phyloP scores from a whole-genome alignment of 352 stramenopile species.

The Phytophthora pistaciae region DNA sequence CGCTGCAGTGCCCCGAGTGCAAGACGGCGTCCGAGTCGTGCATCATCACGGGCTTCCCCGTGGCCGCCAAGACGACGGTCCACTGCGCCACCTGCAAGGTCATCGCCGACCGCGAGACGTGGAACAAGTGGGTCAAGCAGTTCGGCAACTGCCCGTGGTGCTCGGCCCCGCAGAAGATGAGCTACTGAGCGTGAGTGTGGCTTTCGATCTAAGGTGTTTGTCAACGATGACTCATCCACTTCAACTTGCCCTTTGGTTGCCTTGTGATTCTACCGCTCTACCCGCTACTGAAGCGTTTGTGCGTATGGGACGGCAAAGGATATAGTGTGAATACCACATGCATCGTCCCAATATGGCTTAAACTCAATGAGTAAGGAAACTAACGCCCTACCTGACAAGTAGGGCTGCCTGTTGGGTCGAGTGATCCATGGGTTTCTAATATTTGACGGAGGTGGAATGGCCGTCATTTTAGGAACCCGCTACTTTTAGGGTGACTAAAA shows the following conservation, averaged over 20 bases:
- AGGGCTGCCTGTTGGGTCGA: constrained; percentile 59
- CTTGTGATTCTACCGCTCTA: too few species aligned
- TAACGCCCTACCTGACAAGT: constrained; percentile 91
- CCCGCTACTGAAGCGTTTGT: constrained; percentile 7
- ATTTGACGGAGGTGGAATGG: constrained; percentile 88
- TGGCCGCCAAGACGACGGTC: constrained; percentile 87
- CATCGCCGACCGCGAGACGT: constrained; percentile 86
- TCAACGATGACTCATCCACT: constrained; percentile 21
- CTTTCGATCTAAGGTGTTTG: not conserved
- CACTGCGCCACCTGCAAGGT: constrained; percentile 92
- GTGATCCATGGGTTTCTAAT: constrained; percentile 66
- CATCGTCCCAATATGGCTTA: constrained; percentile 81
- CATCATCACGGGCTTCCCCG: constrained; percentile 93
- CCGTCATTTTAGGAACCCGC: constrained; percentile 40
- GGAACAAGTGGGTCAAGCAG: constrained; percentile 92
- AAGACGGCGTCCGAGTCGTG: constrained; percentile 84
- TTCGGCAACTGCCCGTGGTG: constrained; percentile 88
- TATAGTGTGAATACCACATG: not conserved
- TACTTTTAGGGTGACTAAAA: constrained; percentile 59
- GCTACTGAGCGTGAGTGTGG: constrained; percentile 52
- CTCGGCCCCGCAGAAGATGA: constrained; percentile 86
- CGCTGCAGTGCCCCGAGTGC: constrained; percentile 80
- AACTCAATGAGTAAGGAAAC: constrained; percentile 96
- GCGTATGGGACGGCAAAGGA: not conserved
- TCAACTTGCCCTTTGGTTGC: constrained; percentile 20